These are phyloP conservation scores for Tremellales sp. DNA, from an alignment of 1,284 basidiomycete genomes.

Conservation along the genomic window DNA sequence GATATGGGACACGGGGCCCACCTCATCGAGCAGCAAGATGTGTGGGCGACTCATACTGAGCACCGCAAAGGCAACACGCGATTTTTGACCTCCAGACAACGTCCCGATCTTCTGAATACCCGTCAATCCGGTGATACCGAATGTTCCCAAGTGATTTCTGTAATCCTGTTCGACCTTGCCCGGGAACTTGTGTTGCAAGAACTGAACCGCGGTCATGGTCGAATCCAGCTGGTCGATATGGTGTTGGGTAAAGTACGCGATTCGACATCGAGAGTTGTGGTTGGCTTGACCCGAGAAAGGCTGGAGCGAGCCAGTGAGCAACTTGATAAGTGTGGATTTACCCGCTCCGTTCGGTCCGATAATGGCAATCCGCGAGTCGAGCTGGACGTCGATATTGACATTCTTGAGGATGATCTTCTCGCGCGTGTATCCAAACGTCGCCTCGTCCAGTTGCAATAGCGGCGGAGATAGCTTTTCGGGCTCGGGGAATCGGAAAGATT, in stretches of 20 bases:
- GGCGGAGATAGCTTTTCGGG: conserved; percentile 96
- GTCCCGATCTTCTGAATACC: conserved; percentile 58
- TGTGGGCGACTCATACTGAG: conserved; percentile 84
- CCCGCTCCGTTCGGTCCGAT: conserved; percentile 67
- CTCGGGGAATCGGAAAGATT: conserved; percentile 90
- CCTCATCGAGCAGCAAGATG: conserved; percentile 84
- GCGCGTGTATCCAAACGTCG: conserved; percentile 82
- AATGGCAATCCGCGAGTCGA: conserved; percentile 85
- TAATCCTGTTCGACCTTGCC: conserved; percentile 97
- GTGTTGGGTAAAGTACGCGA: conserved; percentile 96
- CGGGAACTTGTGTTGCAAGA: conserved; percentile 85
- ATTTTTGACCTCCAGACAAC: conserved; percentile 84
- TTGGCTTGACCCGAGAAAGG: conserved; percentile 78
- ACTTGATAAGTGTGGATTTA: conserved; percentile 66
- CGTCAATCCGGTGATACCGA: conserved; percentile 96
- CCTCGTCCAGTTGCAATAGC: conserved; percentile 87
- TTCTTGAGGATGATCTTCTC: conserved; percentile 75
- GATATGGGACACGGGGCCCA: conserved; percentile 38
- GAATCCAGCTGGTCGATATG: conserved; percentile 91
- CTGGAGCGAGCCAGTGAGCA: conserved; percentile 84
- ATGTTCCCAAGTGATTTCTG: conserved; percentile 89
- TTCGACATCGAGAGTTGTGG: conserved; percentile 82
- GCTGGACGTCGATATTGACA: conserved; percentile 83
- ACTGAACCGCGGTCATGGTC: conserved; percentile 82
- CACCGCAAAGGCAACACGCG: conserved; percentile 91